Conservation (phyloP, 1,139 yeast species). For the Yamadazyma siamensis region DNA sequence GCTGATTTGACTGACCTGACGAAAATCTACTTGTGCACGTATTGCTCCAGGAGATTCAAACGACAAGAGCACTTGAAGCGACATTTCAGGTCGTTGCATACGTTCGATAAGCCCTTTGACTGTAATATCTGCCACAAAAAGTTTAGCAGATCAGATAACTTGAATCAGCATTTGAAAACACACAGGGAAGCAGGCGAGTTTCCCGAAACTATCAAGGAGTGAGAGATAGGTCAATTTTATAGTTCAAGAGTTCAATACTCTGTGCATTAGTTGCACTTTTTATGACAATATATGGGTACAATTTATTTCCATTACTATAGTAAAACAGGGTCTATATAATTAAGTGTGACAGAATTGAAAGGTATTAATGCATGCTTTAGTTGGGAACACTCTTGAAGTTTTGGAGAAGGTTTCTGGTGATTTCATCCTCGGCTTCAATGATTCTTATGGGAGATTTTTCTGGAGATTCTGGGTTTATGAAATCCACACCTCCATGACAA, state of each 20-base stretch:
- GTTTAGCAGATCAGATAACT: slow-evolving; percentile 72
- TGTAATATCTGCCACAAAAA: slow-evolving; percentile 70
- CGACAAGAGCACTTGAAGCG: slow-evolving; percentile 79
- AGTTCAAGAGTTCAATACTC: too few species aligned
- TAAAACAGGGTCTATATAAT: too few species aligned
- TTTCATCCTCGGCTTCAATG: slow-evolving; percentile 1
- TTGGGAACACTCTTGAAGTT: too few species aligned
- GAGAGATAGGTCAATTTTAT: too few species aligned
- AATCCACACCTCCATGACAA: slow-evolving; percentile 67
- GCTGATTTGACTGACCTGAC: slow-evolving; percentile 42
- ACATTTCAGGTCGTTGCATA: slow-evolving; percentile 70
- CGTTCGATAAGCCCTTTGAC: slow-evolving; percentile 71
- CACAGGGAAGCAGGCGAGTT: slow-evolving; percentile 50
- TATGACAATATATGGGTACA: too few species aligned
- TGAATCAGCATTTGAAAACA: slow-evolving; percentile 72
- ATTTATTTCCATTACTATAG: too few species aligned
- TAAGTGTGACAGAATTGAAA: too few species aligned
- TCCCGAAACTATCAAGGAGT: too few species aligned
- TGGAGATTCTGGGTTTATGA: too few species aligned
- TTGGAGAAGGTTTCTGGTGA: slow-evolving; percentile 1
- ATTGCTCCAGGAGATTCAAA: slow-evolving; percentile 62
- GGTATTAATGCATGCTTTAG: too few species aligned
- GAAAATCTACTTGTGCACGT: slow-evolving; percentile 43
- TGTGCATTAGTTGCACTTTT: too few species aligned
- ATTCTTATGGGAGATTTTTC: slow-evolving; percentile 3